Evolutionary conservation across 2,329 filamentous ascomycete genomes (phyloP).

Genomic region (Podosphaera xanthii): DNA sequence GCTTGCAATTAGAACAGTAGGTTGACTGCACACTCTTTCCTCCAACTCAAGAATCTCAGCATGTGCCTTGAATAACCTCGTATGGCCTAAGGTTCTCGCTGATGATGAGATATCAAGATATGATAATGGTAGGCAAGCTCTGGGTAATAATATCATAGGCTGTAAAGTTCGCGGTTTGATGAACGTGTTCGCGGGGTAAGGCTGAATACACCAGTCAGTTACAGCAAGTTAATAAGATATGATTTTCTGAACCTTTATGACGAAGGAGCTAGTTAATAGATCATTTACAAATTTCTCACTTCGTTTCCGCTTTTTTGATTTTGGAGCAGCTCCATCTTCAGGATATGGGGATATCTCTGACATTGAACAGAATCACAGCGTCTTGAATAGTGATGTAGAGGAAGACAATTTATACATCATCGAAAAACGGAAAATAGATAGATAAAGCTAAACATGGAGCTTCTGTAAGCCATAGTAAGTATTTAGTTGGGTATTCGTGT

Average conservation of each 20-base stretch:
- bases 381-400: neutral
- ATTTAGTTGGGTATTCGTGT: too few relatives aligned
- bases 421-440: too few relatives aligned
- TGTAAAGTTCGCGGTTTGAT: slow-evolving; percentile 31
- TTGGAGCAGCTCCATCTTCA: slow-evolving; percentile 6
- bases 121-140: slow-evolving; percentile 36
- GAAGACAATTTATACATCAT: neutral
- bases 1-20: slow-evolving; percentile 37
- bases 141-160: slow-evolving; percentile 37
- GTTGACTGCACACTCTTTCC: slow-evolving; percentile 29
- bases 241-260: slow-evolving; percentile 14
- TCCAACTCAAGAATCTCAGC: slow-evolving; percentile 41
- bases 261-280: slow-evolving; percentile 15
- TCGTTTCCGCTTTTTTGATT: slow-evolving; percentile 17
- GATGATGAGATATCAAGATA: slow-evolving; percentile 33
- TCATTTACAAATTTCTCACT: slow-evolving; percentile 14
- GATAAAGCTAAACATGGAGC: too few relatives aligned
- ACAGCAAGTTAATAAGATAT: slow-evolving; percentile 3
- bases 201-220: slow-evolving; percentile 18
- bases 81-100: slow-evolving; percentile 26
- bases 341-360: slow-evolving; percentile 10
- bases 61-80: slow-evolving; percentile 35
- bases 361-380: slow-evolving; percentile 4
- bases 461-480: too few relatives aligned
- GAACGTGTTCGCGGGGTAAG: slow-evolving; percentile 27